Conservation (phyloP, 768 basidiomycete genomes). For the Termitomyces sp. region DNA sequence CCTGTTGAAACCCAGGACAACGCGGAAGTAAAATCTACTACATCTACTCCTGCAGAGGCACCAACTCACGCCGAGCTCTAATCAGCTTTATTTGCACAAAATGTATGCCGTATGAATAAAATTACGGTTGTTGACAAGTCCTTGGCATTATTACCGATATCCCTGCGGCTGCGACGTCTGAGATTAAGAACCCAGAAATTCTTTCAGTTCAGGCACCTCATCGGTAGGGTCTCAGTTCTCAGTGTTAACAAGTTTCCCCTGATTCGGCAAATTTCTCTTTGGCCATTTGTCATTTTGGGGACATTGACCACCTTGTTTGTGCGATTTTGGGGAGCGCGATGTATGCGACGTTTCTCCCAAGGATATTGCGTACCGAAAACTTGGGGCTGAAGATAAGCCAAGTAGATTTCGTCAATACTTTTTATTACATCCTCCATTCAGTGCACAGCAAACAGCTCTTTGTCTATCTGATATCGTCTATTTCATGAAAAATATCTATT, state of each 20-base stretch:
- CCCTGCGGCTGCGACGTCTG: slow-evolving; percentile 4
- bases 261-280: slow-evolving; percentile 27
- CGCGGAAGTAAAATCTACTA: slow-evolving; percentile 42
- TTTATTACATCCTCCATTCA: neutral
- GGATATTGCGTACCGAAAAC: slow-evolving; percentile 20
- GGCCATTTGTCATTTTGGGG: slow-evolving; percentile 38
- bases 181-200: neutral
- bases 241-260: slow-evolving; percentile 8
- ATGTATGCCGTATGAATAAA: slow-evolving; percentile 47
- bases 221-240: slow-evolving; percentile 7
- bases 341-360: slow-evolving; percentile 25
- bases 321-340: too few relatives aligned
- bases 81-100: slow-evolving; percentile 33
- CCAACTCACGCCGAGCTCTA: slow-evolving; percentile 93
- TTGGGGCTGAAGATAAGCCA: slow-evolving; percentile 39
- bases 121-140: slow-evolving; percentile 44
- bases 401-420: slow-evolving; percentile 25
- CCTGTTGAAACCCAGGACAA: slow-evolving; percentile 30
- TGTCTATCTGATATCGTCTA: too few relatives aligned
- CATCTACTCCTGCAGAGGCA: slow-evolving; percentile 53
- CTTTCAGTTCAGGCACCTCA: neutral
- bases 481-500: too few relatives aligned
- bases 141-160: slow-evolving; percentile 16
- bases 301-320: slow-evolving; percentile 28
- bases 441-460: neutral